Base-by-base conservation (phyloP, 768 basidiomycete genomes). In the Calocera viscosa region DNA sequence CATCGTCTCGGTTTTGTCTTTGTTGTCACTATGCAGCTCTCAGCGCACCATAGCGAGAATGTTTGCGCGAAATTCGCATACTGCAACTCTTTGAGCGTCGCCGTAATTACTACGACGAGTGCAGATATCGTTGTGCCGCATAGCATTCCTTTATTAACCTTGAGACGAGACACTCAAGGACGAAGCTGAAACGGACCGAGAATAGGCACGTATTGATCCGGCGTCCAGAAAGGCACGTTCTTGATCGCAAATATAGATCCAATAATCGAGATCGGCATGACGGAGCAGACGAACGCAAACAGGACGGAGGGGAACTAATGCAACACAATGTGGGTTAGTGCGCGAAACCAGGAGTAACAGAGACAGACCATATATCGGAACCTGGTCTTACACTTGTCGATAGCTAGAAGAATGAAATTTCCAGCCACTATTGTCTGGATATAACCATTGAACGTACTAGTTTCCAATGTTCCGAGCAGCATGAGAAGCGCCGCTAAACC, bases 61-160 rank as follows among this genome's bases (percentile, higher is more conserved):
- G 7, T 8, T 1, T 60, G 11, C 16, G 26, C 19, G 24, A 22
- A 43, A 33, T 33, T 28, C 0, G 79, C 86, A 30, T 70, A 90
- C 89, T 83, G 80, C 24, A 94, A 76, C 71, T 93, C 90, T 69
- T 84, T 88, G 53, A 91, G 78, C n/a, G 91, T 81, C 66, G 82
- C 86, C 65, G 82, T 83, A 1, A 87, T 78, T 1, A 86, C 81
- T 0, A 94, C 83, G 1, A 90, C 86, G 7, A 93, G 82, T 0
- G 86, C 84, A 0, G 87, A 86, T 64, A 94, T 87, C 0, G 89
- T 86, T 66, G 83, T 84, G 1, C 91, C 91, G 41, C 90, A 87
- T 1, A 93, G 79, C 92, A 93, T 94, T 7, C 92, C 90, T 8
- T 91, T 81, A 65, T 91, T 83, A 3, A 89, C 90, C 92, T 90